Percentiles rank a stretch among this genome's conserved stretches.
These are phyloP conservation scores for Fusarium newnesense DNA, from an alignment of 2,329 filamentous ascomycete species.

Conservation along the genomic window DNA sequence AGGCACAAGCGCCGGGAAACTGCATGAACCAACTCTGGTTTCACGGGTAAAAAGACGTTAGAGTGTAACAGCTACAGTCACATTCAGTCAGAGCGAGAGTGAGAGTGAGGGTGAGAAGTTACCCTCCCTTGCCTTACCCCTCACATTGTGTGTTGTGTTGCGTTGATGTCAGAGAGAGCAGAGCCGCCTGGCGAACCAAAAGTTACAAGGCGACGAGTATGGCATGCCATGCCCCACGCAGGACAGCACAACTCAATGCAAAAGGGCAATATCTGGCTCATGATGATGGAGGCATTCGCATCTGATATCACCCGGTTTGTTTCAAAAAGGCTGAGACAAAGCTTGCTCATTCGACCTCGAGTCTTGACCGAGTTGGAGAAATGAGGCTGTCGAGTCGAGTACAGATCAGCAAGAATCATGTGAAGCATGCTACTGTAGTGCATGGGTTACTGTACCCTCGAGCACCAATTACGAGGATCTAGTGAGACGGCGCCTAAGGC, in stretches of 20 bases:
- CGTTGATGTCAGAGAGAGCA: not conserved
- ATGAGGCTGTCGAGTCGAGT: not conserved
- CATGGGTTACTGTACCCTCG: not conserved
- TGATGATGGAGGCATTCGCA: not conserved
- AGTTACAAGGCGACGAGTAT: not conserved
- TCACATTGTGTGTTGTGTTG: not conserved
- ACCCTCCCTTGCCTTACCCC: not conserved
- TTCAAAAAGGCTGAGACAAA: not conserved
- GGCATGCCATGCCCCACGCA: not conserved
- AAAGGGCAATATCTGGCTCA: not conserved
- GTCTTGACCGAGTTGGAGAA: not conserved
- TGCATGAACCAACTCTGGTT: slow-evolving; percentile 1
- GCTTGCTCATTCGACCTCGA: not conserved
- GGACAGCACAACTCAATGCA: not conserved
- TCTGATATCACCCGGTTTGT: slow-evolving; percentile 9
- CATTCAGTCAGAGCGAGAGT: not conserved
- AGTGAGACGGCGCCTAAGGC: not conserved
- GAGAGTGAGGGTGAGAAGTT: not conserved
- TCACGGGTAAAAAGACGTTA: not conserved
- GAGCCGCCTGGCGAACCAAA: slow-evolving; percentile 18
- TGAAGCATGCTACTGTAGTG: not conserved
- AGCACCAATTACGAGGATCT: not conserved
- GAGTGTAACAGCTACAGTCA: not conserved
- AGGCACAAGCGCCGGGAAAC: slow-evolving; percentile 2
- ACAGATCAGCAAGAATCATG: not conserved